Conservation (phyloP, 345 rosid species). For the Pugionium dolabratum region DNA sequence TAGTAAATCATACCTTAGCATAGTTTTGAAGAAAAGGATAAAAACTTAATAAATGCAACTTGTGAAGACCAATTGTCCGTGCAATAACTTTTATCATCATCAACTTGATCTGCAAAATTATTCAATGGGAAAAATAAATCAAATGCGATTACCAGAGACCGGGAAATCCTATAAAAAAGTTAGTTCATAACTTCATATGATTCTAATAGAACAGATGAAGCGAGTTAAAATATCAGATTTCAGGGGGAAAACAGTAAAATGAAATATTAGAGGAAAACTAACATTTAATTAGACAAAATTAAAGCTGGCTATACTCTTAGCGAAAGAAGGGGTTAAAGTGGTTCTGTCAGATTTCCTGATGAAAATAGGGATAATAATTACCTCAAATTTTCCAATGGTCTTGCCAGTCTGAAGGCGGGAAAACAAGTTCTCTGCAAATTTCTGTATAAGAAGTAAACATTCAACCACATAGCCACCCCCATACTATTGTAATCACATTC, state of each 20-base stretch:
- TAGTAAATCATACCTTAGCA: conserved; percentile 60
- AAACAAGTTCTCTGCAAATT: conserved; percentile 76
- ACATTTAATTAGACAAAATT: not conserved
- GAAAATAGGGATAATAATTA: conserved; percentile 33
- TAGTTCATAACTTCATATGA: not conserved
- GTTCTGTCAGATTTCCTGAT: not conserved
- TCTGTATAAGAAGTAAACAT: conserved; percentile 49
- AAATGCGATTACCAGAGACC: not conserved
- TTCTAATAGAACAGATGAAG: not conserved
- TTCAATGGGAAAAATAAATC: not conserved
- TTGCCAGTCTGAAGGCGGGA: conserved; percentile 89
- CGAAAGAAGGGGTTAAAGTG: conserved; percentile 1
- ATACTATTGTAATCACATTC: not conserved
- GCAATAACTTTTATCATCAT: conserved; percentile 92
- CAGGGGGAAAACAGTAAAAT: not conserved
- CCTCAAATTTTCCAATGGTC: conserved; percentile 55
- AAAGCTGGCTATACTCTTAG: not conserved
- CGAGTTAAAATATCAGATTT: conserved; percentile 3
- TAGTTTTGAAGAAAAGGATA: conserved; percentile 82
- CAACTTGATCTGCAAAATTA: conserved; percentile 75
- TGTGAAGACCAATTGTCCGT: conserved; percentile 89
- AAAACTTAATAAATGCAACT: conserved; percentile 67
- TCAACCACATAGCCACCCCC: conserved; percentile 4
- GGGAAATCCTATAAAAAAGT: conserved; percentile 5
- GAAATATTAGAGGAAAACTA: not conserved